A percentile compares a stretch with the other conserved stretches of the same genome.
These are phyloP conservation scores for Salix udensis DNA, from an alignment of 345 rosid genomes.

Conservation along the genomic window DNA sequence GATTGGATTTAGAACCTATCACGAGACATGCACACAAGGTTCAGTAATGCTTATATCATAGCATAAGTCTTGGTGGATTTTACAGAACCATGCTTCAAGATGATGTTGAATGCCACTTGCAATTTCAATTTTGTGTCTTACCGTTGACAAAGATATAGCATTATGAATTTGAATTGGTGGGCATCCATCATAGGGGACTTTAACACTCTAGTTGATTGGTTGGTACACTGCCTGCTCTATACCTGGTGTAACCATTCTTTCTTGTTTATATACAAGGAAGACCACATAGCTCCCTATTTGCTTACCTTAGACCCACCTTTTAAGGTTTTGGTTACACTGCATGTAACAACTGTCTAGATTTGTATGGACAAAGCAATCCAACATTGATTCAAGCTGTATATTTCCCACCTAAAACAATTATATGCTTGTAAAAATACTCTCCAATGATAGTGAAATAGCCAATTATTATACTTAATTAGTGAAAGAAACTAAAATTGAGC, in stretches of 20 bases:
- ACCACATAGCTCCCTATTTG: too few species aligned
- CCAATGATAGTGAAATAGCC: not conserved
- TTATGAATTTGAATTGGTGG: not conserved
- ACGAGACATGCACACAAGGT: not conserved
- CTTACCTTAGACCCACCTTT: not conserved
- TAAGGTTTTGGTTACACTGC: not conserved
- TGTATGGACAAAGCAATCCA: not conserved
- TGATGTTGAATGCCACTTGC: not conserved
- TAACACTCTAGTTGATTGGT: not conserved
- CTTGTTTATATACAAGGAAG: not conserved
- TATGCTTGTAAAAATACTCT: not conserved
- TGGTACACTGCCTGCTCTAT: not conserved
- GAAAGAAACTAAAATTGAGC: not conserved
- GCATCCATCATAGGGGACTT: not conserved
- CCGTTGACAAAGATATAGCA: not conserved
- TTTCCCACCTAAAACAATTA: not conserved
- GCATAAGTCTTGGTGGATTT: not conserved
- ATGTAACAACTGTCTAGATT: not conserved
- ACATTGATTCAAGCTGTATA: not conserved
- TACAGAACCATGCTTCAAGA: not conserved
- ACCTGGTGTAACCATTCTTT: too few species aligned
- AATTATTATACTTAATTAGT: not conserved
- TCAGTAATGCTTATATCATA: not conserved
- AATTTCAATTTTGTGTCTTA: not conserved
- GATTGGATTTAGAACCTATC: not conserved